Evolutionary conservation across 257 asterid species (phyloP), one percentile per base, ranked within the genome.

Genomic region (Osmanthus fragrans): DNA sequence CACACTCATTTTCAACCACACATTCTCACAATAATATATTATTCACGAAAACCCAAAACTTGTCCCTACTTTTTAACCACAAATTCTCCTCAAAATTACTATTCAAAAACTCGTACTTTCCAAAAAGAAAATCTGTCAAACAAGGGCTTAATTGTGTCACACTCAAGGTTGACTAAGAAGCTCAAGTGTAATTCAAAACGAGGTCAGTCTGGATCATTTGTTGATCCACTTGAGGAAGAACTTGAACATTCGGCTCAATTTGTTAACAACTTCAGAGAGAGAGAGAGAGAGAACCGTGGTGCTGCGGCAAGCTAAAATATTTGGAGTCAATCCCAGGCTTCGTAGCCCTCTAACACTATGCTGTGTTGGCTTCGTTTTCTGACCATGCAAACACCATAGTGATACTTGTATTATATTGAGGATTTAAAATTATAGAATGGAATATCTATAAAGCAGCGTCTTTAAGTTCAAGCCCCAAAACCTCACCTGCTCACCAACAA

Each of bases 331-430:
- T 71, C 98, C 98, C 90, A 89, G 84, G 87, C 93, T 90, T 86
- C 98, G 85, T 72, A 94, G 86, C 78, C 93, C 97, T 85, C 97
- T 88, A 74, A 94, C 98, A 81, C 97, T 92, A 80, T 94, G 98
- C 84, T 94, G 98, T 68, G 98, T 94, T 72, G 98, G 98, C 85
- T 94, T 94, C 80, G 98, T 94, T 94, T 94, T 94, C 98, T 92
- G 92, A 84, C 33, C 83, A 80, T 32, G 63, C 7, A 81, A 82
- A 79, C 74, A 73, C 12, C 68, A 40, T 40, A 40, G 49, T 3
- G 23, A 30, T 25, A 60, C 40, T 75, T 25, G 34, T 79, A 33
- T 80, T 80, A 73, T 13, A 73, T 63, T 21, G 36, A 68, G 73
- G 63, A 75, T 40, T 40, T 40, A 72, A 56, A 30, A 23, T 54